Evolutionary conservation across 106 monocot genomes (phyloP), one percentile per base, ranked within the genome.

Genomic region (Triglochin maritima): DNA sequence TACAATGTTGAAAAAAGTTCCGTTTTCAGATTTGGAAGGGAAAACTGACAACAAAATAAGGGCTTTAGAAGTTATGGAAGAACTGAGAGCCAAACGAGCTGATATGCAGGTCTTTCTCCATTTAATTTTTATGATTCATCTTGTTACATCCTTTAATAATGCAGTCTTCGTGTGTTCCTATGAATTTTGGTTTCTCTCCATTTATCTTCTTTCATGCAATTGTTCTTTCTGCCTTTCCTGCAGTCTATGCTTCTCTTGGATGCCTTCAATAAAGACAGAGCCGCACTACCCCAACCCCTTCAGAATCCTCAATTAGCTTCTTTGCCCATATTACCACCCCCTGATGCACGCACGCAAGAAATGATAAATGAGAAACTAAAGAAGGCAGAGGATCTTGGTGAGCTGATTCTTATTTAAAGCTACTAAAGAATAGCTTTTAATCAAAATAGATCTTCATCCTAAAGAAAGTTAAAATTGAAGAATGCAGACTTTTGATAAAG

Each of bases 381-480:
- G 63, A 86, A 80, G 67, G 89, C 93, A 73, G 93, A 94, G 78
- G 86, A 84, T 75, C 87, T 94, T 66, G 94, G 94, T 94, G 76
- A 71, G 29, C 29, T 29, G 29, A 29, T 29, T 29, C 29, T 0
- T 29, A 29, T 29, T 29, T 29, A 29, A 29, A 29, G 29, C 29
- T 29, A 29, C 29, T 0, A 29, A 29, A 29, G 29, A 29, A 29
- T 29, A 29, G 29, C 29, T 29, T 29, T 29, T 29, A 29, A 29
- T 29, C 29, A 29, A 29, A 29, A 29, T 29, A 29, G 29, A 29
- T 29, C 29, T 29, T 29, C 29, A 29, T 29, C 29, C 29, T 29
- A 29, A 29, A 29, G 29, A 29, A 29, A 0, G 29, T 29, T 29
- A 29, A 29, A 29, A 29, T 29, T 29, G 29, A 29, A 29, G 29